Percentiles rank a stretch among this genome's conserved stretches.
phyloP scores from a whole-genome alignment of 495 filamentous ascomycete species.

The Chaetomium fimeti region DNA sequence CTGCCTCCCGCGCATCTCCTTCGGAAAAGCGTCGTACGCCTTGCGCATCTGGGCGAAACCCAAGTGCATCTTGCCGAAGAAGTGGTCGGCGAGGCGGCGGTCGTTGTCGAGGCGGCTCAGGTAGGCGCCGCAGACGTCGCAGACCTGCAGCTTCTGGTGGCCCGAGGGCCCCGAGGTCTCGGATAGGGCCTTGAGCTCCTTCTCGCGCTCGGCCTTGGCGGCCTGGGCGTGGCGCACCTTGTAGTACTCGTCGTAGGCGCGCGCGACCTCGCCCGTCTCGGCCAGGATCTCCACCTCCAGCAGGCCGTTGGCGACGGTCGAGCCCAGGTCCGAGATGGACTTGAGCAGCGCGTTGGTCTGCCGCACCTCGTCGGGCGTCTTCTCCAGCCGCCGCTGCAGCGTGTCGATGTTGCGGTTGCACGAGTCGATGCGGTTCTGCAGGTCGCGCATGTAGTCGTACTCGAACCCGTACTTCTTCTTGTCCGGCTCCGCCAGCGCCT shows the following conservation, averaged over 20 bases:
- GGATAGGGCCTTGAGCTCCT: conserved; percentile 84
- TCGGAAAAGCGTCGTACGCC: conserved; percentile 78
- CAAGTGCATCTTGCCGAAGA: conserved; percentile 99
- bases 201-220: conserved; percentile 79
- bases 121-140: conserved; percentile 94
- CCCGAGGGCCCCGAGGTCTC: conserved; percentile 90
- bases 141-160: conserved; percentile 97
- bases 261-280: conserved; percentile 73
- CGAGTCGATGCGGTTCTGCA: conserved; percentile 92
- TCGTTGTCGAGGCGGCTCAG: conserved; percentile 90
- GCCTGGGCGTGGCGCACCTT: conserved; percentile 76
- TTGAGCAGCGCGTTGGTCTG: conserved; percentile 95
- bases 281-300: conserved; percentile 83
- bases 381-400: conserved; percentile 87
- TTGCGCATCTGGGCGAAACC: conserved; percentile 98
- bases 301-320: conserved; percentile 77
- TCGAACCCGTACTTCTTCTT: conserved; percentile 85
- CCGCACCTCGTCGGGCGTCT: conserved; percentile 95
- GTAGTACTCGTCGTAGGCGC: conserved; percentile 82
- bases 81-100: conserved; percentile 88
- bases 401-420: conserved; percentile 92
- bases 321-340: conserved; percentile 75
- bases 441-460: conserved; percentile 92
- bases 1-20: conserved; percentile 64
- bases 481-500: conserved; percentile 61